Evolutionary conservation across 2,329 filamentous ascomycete species (phyloP).

Genomic region (Sphaerostilbella broomeana): DNA sequence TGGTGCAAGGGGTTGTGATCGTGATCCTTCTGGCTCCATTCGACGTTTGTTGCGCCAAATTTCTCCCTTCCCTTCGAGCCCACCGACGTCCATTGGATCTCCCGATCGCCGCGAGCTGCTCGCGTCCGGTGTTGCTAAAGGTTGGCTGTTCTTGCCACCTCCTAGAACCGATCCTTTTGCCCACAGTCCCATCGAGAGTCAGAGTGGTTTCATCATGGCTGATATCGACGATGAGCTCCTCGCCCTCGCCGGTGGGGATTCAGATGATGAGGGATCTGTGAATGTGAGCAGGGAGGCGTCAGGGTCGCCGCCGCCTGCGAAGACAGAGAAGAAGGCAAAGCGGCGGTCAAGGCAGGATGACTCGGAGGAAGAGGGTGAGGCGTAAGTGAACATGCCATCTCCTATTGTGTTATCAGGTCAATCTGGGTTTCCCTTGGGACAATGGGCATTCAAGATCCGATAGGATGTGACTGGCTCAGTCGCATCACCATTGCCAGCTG

Average conservation of each 20-base stretch:
- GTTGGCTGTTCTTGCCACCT: too few species aligned
- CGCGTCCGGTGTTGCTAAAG: too few species aligned
- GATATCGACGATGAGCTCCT: slow-evolving; percentile 92
- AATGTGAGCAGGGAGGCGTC: slow-evolving; percentile 49
- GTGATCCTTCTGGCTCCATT: not conserved
- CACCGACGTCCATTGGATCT: too few species aligned
- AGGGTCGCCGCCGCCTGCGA: slow-evolving; percentile 41
- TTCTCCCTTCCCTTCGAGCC: not conserved
- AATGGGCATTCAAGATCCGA: too few species aligned
- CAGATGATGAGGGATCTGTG: slow-evolving; percentile 51
- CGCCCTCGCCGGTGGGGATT: slow-evolving; percentile 77
- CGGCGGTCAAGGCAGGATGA: slow-evolving; percentile 37
- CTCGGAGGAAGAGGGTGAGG: slow-evolving; percentile 58
- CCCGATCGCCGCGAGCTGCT: too few species aligned
- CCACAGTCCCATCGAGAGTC: not conserved
- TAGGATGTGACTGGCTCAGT: too few species aligned
- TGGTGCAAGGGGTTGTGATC: not conserved
- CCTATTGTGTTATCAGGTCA: slow-evolving; percentile 2
- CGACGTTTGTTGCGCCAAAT: not conserved
- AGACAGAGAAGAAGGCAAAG: slow-evolving; percentile 36
- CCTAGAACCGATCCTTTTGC: not conserved
- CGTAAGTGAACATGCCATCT: slow-evolving; percentile 27
- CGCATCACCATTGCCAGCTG: too few species aligned
- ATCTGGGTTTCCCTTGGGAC: not conserved
- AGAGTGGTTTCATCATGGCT: slow-evolving; percentile 54